phyloP scores from a whole-genome alignment of 2,329 filamentous ascomycete genomes.

The Phaeosphaeria sp. region DNA sequence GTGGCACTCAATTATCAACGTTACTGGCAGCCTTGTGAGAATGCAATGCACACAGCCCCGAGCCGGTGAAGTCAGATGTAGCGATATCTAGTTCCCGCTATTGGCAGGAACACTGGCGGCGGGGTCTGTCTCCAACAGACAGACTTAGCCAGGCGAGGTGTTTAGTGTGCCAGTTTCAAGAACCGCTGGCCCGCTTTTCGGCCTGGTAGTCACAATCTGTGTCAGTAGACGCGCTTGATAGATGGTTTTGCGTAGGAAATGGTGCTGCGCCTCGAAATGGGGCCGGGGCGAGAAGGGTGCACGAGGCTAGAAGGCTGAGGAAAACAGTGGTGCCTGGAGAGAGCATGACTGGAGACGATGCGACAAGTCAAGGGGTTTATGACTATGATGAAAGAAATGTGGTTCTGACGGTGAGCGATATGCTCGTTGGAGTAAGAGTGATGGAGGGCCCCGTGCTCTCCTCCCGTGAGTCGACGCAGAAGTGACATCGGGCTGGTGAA shows the following conservation, averaged over 20 bases:
- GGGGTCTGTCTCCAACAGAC: constrained; percentile 5
- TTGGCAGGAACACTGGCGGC: constrained; percentile 10
- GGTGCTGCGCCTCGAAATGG: constrained; percentile 32
- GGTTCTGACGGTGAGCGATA: constrained; percentile 2
- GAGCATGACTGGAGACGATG: constrained; percentile 15
- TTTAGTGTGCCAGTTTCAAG: constrained; percentile 22
- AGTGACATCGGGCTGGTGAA: constrained; percentile 5
- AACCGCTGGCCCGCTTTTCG: constrained; percentile 24
- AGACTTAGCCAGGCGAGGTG: constrained; percentile 26
- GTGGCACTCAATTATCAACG: constrained; percentile 12
- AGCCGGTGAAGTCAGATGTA: neutral
- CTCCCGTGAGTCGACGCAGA: constrained; percentile 12
- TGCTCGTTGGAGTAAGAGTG: constrained; percentile 2
- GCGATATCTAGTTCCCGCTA: neutral
- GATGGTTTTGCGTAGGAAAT: constrained; percentile 9
- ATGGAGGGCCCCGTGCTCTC: constrained; percentile 8
- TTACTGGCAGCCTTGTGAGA: constrained; percentile 3
- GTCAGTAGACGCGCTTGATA: constrained; percentile 23
- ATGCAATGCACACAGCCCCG: too few relatives aligned
- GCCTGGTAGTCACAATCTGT: constrained; percentile 24
- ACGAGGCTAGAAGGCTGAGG: constrained; percentile 32
- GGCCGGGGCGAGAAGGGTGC: constrained; percentile 3
- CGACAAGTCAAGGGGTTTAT: neutral
- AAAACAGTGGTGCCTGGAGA: constrained; percentile 31
- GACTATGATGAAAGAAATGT: constrained; percentile 4